Base-by-base conservation (phyloP, 2,329 filamentous ascomycete genomes). In the Aspergillus puulaauensis region DNA sequence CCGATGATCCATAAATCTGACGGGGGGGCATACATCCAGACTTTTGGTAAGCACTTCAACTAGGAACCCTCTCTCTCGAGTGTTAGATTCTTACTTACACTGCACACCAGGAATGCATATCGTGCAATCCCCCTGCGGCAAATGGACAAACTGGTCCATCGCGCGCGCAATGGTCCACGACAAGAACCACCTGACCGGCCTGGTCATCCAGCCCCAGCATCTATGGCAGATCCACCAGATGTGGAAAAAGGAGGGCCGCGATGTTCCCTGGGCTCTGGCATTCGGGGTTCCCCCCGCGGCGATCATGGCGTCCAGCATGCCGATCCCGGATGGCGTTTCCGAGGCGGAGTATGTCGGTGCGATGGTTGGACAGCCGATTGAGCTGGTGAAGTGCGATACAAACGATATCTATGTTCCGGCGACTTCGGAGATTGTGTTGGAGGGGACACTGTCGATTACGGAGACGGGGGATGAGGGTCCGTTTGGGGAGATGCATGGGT, bases 331-430 rank as follows among this genome's bases (percentile, higher is more conserved):
- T 17, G 79, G 79, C 0, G 69, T 82, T 0, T 76, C 75, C 0
- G 82, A 83, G 64, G 76, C 74, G 3, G 79, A 72, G 1, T 83
- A 82, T 52, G 71, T 82, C 6, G 80, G 81, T 1, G 74, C 80
- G 0, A 69, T 83, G 53, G 72, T 72, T 1, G 80, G 80, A 2
- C 58, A 66, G 0, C 68, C 80, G 0, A 56, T 83, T 6, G 77
- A 83, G 33, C 61, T 83, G 0, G 76, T 80, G 37, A 83, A 82
- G 61, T 83, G 80, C 54, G 81, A 83, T n/a, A 80, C 75, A 0
- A 83, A 80, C 55, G 71, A 77, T 23, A 64, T 83, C 0, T 64
- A 72, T 3, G 80, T 83, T 1, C 81, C 82, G 0, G 80, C 81
- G 0, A 81, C 76, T 54, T 64, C 71, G 0, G 81, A 84, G 61